Conservation (phyloP, 257 asterid genomes). For the Forsythia suspensa region DNA sequence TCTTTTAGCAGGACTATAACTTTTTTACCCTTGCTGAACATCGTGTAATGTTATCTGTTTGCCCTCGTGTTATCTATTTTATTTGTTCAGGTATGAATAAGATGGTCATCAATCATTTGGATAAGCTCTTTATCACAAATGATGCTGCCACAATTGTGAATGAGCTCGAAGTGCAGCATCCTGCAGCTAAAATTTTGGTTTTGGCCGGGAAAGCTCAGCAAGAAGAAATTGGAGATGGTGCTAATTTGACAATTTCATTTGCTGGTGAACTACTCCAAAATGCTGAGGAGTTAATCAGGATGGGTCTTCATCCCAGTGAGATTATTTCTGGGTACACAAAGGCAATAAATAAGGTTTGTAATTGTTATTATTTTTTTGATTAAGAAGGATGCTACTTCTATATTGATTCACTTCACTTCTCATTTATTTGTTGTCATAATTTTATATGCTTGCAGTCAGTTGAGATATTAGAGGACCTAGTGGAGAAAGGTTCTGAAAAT, state of each 20-base stretch:
- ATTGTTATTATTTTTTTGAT: not conserved
- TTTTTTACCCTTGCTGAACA: not conserved
- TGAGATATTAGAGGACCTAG: conserved; percentile 73
- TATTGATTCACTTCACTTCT: not conserved
- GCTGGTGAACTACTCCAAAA: conserved; percentile 96
- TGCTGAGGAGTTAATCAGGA: conserved; percentile 97
- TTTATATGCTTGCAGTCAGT: conserved; percentile 45
- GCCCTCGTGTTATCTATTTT: not conserved
- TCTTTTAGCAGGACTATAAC: not conserved
- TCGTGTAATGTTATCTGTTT: not conserved
- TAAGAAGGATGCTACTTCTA: conserved; percentile 1
- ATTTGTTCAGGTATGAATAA: conserved; percentile 84
- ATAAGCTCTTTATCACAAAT: conserved; percentile 89
- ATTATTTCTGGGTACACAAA: conserved; percentile 83
- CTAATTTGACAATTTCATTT: conserved; percentile 86
- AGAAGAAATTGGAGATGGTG: conserved; percentile 97
- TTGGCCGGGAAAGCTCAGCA: conserved; percentile 97
- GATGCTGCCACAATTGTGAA: conserved; percentile 96
- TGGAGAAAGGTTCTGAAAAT: conserved; percentile 73
- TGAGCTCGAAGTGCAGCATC: conserved; percentile 98
- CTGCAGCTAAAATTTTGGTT: conserved; percentile 96
- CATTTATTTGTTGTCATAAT: conserved; percentile 16
- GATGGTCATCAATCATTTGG: conserved; percentile 96
- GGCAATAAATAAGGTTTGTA: conserved; percentile 75
- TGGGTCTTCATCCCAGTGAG: conserved; percentile 98